Evolutionary conservation across 352 stramenopile genomes (phyloP), one percentile per base, ranked within the genome.

Genomic region (Phytophthora pisi): DNA sequence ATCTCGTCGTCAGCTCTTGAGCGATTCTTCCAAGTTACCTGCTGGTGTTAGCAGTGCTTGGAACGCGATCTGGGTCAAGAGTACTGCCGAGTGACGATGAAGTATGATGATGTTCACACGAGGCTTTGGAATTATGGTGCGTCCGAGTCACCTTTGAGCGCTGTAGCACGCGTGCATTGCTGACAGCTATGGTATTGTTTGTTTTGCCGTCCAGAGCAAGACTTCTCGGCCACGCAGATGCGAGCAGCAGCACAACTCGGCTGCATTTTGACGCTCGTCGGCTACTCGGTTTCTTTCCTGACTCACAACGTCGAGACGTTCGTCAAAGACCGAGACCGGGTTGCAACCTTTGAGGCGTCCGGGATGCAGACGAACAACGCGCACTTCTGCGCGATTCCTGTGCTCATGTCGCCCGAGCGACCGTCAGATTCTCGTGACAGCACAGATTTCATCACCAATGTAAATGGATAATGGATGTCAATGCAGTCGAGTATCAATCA

Each of bases 181-280:
- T 49, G 42, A 49, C 16, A 10, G 45, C 6, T 51, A 24, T 5
- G n/a, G 13, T 18, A 20, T 26, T 51, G 18, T 42, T 28, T 51
- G 18, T 28, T n/a, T 51, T 13, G 3, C 9, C 13, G 16, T 26
- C 45, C 13, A 75, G 65, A 75, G 36, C 24, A 72, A 46, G 75
- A 81, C 30, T 67, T 66, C 9, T 31, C 54, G 0, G 66, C 58
- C 3, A 75, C 77, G 24, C 77, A 88, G 50, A 80, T 88, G 58
- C 72, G 79, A 31, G 66, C 77, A 20, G 52, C 63, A 10, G 72
- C 77, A 2, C 79, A 88, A 57, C 43, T 88, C 6, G 43, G 42
- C n/a, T 86, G 75, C 67, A 78, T 84, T 50, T 51, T 88, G n/a
- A 83, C 77, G n/a, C 75, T 88, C 5, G 66, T 88, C 2, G 75